Evolutionary conservation across 129 eudicot genomes (phyloP).

Genomic region (Arctium lappa): DNA sequence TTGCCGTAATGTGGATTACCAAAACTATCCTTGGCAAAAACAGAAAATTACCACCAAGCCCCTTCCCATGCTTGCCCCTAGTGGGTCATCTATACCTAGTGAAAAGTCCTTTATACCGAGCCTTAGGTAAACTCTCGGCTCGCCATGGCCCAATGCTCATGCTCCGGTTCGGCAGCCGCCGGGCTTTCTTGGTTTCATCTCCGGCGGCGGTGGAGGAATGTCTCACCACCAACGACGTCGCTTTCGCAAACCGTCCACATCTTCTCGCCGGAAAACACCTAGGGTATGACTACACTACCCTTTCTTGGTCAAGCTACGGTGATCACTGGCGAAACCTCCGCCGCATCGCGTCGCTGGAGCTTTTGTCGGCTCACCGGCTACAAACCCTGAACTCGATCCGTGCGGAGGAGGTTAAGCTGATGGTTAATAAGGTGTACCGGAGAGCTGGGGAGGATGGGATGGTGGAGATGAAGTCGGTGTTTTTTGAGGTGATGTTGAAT

Average conservation of each 20-base stretch:
- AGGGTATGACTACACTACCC: constrained; percentile 28
- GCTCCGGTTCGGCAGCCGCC: constrained; percentile 18
- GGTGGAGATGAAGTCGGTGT: constrained; percentile 31
- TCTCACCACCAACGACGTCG: constrained; percentile 27
- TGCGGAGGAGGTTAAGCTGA: constrained; percentile 16
- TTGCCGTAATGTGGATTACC: constrained; percentile 8
- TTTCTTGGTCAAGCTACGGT: constrained; percentile 26
- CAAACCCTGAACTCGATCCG: constrained; percentile 4
- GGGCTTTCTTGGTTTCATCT: constrained; percentile 26
- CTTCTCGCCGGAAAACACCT: constrained; percentile 28
- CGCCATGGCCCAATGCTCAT: constrained; percentile 17
- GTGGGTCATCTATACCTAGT: constrained; percentile 18
- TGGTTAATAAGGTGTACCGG: constrained; percentile 1
- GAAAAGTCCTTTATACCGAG: constrained; percentile 21
- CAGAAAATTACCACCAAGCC: constrained; percentile 15
- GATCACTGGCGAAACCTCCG: constrained; percentile 28
- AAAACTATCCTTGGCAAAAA: background rate
- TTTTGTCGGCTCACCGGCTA: constrained; percentile 22
- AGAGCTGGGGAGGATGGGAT: background rate
- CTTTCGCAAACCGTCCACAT: constrained; percentile 36
- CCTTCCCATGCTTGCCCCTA: constrained; percentile 25
- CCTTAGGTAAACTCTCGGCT: constrained; percentile 15
- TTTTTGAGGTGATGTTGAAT: constrained; percentile 45
- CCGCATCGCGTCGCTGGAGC: constrained; percentile 21
- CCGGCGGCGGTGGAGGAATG: constrained; percentile 35